Evolutionary conservation across 2,329 filamentous ascomycete species (phyloP).

Genomic region (Diaporthe citri): DNA sequence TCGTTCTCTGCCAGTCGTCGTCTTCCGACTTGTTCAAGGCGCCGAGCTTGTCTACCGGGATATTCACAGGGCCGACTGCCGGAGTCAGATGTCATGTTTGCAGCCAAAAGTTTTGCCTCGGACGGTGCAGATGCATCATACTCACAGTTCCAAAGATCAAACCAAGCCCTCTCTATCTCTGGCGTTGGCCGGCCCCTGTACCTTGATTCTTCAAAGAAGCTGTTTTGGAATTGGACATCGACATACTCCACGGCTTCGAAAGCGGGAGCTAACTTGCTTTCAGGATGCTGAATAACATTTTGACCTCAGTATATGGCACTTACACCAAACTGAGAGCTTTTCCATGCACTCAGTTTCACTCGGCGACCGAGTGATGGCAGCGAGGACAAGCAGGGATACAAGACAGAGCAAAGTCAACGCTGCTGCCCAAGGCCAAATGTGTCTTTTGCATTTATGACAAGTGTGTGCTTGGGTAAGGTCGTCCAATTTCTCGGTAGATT

Average conservation of each 20-base stretch:
- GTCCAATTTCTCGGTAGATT: neutral
- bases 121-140: neutral
- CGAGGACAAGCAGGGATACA: neutral
- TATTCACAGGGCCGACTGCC: neutral
- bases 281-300: neutral
- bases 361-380: neutral
- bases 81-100: neutral
- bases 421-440: neutral
- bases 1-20: neutral
- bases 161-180: neutral
- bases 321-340: constrained; percentile 1
- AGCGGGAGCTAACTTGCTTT: neutral
- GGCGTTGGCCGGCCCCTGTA: neutral
- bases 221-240: constrained; percentile 5
- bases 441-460: neutral
- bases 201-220: neutral
- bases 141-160: neutral
- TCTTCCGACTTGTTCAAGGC: constrained; percentile 1
- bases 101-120: neutral
- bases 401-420: neutral
- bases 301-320: neutral
- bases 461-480: neutral
- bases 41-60: neutral
- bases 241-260: neutral
- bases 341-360: neutral